Conservation (phyloP, 2,329 filamentous ascomycete species). For the Trichoderma atrobrunneum region DNA sequence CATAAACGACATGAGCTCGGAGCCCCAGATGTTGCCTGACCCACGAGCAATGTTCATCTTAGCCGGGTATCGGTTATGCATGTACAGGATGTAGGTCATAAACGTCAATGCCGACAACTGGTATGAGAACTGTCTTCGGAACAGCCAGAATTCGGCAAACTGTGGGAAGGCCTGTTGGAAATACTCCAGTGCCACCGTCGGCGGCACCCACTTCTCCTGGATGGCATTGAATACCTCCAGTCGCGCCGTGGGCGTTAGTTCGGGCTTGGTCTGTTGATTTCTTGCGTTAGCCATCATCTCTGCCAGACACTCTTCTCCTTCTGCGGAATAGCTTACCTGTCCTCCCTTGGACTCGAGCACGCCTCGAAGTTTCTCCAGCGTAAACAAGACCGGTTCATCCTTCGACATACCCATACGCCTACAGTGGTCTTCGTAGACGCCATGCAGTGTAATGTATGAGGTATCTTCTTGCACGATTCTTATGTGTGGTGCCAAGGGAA, state of each 20-base stretch:
- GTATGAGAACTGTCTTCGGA: slow-evolving; percentile 95
- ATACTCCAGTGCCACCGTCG: slow-evolving; percentile 78
- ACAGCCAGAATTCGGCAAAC: slow-evolving; percentile 95
- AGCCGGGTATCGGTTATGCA: slow-evolving; percentile 91
- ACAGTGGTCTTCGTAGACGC: slow-evolving; percentile 95
- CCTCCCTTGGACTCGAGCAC: slow-evolving; percentile 65
- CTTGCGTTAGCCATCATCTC: slow-evolving; percentile 18
- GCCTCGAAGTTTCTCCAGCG: slow-evolving; percentile 86
- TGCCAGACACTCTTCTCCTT: too few species aligned
- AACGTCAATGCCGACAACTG: slow-evolving; percentile 93
- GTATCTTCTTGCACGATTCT: slow-evolving; percentile 93
- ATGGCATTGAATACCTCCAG: slow-evolving; percentile 94
- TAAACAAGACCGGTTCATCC: slow-evolving; percentile 92
- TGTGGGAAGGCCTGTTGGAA: slow-evolving; percentile 85
- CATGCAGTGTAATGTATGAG: slow-evolving; percentile 91
- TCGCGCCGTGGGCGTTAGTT: slow-evolving; percentile 69
- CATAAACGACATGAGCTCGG: slow-evolving; percentile 89
- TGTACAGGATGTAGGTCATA: slow-evolving; percentile 98
- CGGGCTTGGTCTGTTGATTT: slow-evolving; percentile 56
- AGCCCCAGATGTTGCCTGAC: slow-evolving; percentile 93
- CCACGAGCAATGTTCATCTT: slow-evolving; percentile 89
- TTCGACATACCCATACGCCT: slow-evolving; percentile 82
- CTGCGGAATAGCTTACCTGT: slow-evolving; percentile 42
- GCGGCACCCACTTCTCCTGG: slow-evolving; percentile 88
- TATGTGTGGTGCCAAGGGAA: slow-evolving; percentile 91